Base-by-base conservation (phyloP, 129 eudicot species). In the Glebionis coronaria region DNA sequence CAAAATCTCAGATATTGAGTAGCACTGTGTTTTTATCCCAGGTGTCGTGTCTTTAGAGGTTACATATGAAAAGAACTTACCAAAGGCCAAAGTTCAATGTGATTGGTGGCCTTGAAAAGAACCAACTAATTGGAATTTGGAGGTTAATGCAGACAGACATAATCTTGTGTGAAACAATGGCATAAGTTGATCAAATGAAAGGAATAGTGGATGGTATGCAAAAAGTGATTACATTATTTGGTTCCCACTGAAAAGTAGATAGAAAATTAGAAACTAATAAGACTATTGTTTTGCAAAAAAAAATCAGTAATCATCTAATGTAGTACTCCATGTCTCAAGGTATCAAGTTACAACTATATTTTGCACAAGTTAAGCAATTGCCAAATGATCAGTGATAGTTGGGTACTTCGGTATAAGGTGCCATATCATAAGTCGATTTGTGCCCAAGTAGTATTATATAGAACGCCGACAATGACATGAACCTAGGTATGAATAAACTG, bases 61-160 rank as follows among this genome's bases (percentile, higher is more conserved):
- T 58, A 25, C 50, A 42, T 57, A 57, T 13, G 67, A 5, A 13
- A 13, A 9, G 6, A 58, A 70, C 14, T 46, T 58, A 58, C 20
- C 45, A 58, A n/a, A 44, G 59, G 51, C 10, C 56, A 9, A 28
- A 56, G 10, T 27, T 56, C 57, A 68, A 69, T 45, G 12, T 70
- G 57, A 63, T 4, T 73, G 44, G 70, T 63, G 77, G 52, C 42
- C 47, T 35, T 73, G 47, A 53, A 55, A 73, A 73, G 77, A 73
- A 73, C 71, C 56, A 40, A 23, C 47, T 42, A 52, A 54, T 54
- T 73, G 65, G 65, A 63, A 46, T 27, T 16, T 63, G 65, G 65
- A 63, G 29, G 44, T 16, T 63, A 55, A 29, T 63, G 57, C 57
- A 73, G 64, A 63, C 65, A 72, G 31, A 63, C 63, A 72, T 72